Percentiles rank a stretch among this genome's conserved stretches.
phyloP scores from a whole-genome alignment of 164 flowering plant species.

The grape (Vitis vinifera) region ASM3070453v1 NC_081810.1:5163501-5164000 shows the following conservation, averaged over 20 bases:
- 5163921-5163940: slow-evolving; percentile 71
- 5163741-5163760: slow-evolving; percentile 67
- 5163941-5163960: slow-evolving; percentile 83
- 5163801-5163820: slow-evolving; percentile 72
- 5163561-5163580: slow-evolving; percentile 49
- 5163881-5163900: slow-evolving; percentile 71
- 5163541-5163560: slow-evolving; percentile 75
- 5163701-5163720: slow-evolving; percentile 61
- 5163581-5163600: slow-evolving; percentile 55
- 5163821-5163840: slow-evolving; percentile 76
- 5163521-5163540: slow-evolving; percentile 80
- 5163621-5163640: slow-evolving; percentile 76
- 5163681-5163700: slow-evolving; percentile 54
- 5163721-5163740: slow-evolving; percentile 61
- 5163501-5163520: slow-evolving; percentile 81
- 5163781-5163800: slow-evolving; percentile 71
- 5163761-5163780: slow-evolving; percentile 44
- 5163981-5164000: slow-evolving; percentile 78
- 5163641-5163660: slow-evolving; percentile 81
- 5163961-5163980: slow-evolving; percentile 93
- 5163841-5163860: slow-evolving; percentile 78
- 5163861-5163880: slow-evolving; percentile 37
- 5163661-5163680: slow-evolving; percentile 93
- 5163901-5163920: slow-evolving; percentile 68
- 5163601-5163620: slow-evolving; percentile 81